phyloP scores from a whole-genome alignment of 1,284 basidiomycete species.

The Earliella scabrosa region DNA sequence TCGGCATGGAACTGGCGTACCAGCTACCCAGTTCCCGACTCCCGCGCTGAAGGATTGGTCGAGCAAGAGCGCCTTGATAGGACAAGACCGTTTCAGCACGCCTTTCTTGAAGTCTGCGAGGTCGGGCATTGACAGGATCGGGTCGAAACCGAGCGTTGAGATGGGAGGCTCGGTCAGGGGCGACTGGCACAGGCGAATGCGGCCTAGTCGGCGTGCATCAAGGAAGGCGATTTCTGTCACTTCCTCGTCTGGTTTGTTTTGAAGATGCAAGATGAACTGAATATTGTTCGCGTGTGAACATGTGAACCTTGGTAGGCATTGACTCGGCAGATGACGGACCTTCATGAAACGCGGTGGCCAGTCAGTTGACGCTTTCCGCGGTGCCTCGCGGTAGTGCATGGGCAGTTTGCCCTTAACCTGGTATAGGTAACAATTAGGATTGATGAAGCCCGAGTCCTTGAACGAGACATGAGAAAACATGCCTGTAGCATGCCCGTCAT shows the following conservation, averaged over 20 bases:
- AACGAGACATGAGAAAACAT: not conserved
- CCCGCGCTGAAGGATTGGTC: slow-evolving; percentile 85
- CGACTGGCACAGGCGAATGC: slow-evolving; percentile 65
- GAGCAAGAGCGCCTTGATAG: slow-evolving; percentile 80
- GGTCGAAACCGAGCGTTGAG: slow-evolving; percentile 78
- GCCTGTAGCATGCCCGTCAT: slow-evolving; percentile 87
- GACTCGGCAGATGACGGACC: slow-evolving; percentile 38
- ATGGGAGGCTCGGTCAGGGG: slow-evolving; percentile 73
- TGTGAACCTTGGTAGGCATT: not conserved
- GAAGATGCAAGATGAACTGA: slow-evolving; percentile 71
- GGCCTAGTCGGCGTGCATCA: slow-evolving; percentile 74
- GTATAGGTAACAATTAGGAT: not conserved
- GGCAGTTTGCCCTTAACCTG: slow-evolving; percentile 69
- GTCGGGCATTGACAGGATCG: slow-evolving; percentile 73
- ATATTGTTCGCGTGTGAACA: not conserved
- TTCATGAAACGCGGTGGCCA: slow-evolving; percentile 87
- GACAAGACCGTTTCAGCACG: slow-evolving; percentile 64
- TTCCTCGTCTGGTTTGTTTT: slow-evolving; percentile 33
- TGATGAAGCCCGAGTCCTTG: too few relatives aligned
- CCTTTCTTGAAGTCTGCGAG: slow-evolving; percentile 57
- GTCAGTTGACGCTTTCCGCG: slow-evolving; percentile 49
- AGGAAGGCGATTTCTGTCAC: slow-evolving; percentile 62
- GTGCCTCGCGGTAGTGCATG: slow-evolving; percentile 65
- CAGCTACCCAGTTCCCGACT: slow-evolving; percentile 86
- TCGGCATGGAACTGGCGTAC: too few relatives aligned